Base-by-base conservation (phyloP, 148 eudicot species). In the Linanthus parryae region DNA sequence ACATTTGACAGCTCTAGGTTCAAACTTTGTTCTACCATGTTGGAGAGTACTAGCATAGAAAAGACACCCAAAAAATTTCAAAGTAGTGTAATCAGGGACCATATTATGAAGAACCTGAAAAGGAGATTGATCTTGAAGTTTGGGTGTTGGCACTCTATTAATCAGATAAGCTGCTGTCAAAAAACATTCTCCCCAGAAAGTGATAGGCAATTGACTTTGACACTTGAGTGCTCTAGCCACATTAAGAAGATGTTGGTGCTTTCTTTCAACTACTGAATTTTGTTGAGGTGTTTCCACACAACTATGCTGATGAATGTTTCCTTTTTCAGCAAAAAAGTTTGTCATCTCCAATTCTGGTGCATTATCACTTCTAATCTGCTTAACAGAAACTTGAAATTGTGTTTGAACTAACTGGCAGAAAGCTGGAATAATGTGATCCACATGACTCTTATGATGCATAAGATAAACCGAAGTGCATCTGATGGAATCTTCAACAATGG, bases 401-500 rank as follows among this genome's bases (percentile, higher is more conserved):
- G 48, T 44, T 19, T 2, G 3, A 2, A 44, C 15, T 1, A 44
- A 4, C 1, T 20, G 1, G 23, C 12, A 19, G 23, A 44, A 44
- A 19, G 8, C 25, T 14, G 5, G 3, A 4, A 44, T 2, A 20
- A 44, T 3, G 23, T 1, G 2, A 1, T 3, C 7, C 1, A 21
- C 48, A 1, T 44, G 26, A 19, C 20, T 19, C 26, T 44, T 44
- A 2, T 20, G 2, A 8, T 44, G 20, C 59, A 55, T 38, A 4
- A 23, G 13, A 9, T 10, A 55, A 12, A 25, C 14, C 35, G 34
- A 55, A 24, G 47, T 55, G n/a, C 46, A 55, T 22, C 59, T 13
- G 22, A 3, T n/a, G 15, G 3, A 55, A 15, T 55, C 48, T 38
- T 55, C 47, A 4, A 55, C 59, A 1, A 55, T 40, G 13, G 59